Conservation (phyloP, 2,329 filamentous ascomycete species). For the Xylogone sp. region DNA sequence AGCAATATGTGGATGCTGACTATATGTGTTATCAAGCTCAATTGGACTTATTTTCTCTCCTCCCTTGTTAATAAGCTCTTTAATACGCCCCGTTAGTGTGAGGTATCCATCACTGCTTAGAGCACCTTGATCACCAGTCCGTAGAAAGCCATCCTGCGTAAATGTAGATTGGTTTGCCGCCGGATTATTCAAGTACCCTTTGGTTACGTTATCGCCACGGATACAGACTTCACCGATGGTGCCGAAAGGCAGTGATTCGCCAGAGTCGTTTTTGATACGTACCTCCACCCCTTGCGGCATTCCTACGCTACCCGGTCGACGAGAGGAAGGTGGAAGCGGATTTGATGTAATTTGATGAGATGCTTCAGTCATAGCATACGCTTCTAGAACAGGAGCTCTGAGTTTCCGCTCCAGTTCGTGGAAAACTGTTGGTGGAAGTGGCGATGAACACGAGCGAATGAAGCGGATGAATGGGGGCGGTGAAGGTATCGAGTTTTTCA, state of each 20-base stretch:
- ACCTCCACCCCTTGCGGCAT: slow-evolving; percentile 72
- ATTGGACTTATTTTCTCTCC: slow-evolving; percentile 84
- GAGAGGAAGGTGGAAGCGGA: slow-evolving; percentile 45
- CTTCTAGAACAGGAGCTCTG: slow-evolving; percentile 74
- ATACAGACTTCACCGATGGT: slow-evolving; percentile 76
- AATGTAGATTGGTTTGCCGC: slow-evolving; percentile 33
- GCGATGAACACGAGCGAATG: slow-evolving; percentile 78
- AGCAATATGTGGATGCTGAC: slow-evolving; percentile 62
- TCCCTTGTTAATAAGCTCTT: slow-evolving; percentile 84
- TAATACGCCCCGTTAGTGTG: slow-evolving; percentile 78
- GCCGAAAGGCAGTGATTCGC: slow-evolving; percentile 42
- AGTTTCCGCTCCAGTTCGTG: slow-evolving; percentile 70
- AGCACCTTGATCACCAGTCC: slow-evolving; percentile 79
- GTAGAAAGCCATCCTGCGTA: slow-evolving; percentile 69
- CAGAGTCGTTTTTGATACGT: slow-evolving; percentile 65
- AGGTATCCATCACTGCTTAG: slow-evolving; percentile 74
- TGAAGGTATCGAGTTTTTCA: slow-evolving; percentile 62
- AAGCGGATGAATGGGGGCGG: slow-evolving; percentile 71
- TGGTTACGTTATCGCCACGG: slow-evolving; percentile 72
- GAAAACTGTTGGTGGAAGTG: slow-evolving; percentile 75
- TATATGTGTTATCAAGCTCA: slow-evolving; percentile 74
- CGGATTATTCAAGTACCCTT: slow-evolving; percentile 52
- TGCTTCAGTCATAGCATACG: slow-evolving; percentile 85
- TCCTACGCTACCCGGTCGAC: background rate
- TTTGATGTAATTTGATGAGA: slow-evolving; percentile 77